These are phyloP conservation scores for Didymella exigua DNA, from an alignment of 2,329 filamentous ascomycete genomes.

Conservation along the genomic window DNA sequence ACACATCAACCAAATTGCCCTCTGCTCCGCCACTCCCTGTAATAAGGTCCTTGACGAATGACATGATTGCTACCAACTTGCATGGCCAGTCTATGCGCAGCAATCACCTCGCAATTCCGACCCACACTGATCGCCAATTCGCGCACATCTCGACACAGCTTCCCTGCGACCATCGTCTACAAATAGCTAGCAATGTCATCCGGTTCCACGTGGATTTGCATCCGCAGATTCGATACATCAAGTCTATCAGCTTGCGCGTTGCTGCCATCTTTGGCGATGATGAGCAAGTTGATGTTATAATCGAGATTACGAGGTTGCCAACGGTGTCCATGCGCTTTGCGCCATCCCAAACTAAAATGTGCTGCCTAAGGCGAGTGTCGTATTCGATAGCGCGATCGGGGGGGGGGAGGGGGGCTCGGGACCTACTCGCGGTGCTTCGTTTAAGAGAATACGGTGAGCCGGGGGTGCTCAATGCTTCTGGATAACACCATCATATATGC, in stretches of 20 bases:
- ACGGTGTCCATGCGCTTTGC: neutral
- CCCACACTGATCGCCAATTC: neutral
- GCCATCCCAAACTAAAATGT: neutral
- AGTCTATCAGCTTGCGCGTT: no score
- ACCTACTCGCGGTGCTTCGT: neutral
- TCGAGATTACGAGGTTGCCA: constrained; percentile 1
- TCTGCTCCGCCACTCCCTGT: constrained; percentile 8
- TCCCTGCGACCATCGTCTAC: neutral
- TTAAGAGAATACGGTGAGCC: neutral
- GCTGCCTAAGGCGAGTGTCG: neutral
- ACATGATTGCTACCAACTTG: neutral
- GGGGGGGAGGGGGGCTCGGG: neutral
- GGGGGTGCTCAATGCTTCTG: neutral
- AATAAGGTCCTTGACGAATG: neutral
- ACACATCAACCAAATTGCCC: neutral
- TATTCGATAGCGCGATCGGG: constrained; percentile 7
- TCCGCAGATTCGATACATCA: neutral
- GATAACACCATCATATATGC: neutral
- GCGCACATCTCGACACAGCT: neutral
- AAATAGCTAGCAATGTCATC: neutral
- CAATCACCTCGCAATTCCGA: neutral
- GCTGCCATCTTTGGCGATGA: no score
- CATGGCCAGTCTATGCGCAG: neutral
- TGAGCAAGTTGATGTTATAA: neutral
- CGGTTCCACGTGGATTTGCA: neutral